A percentile compares a stretch with the other conserved stretches of the same genome.
Conservation (phyloP, 768 basidiomycete genomes). For the Mycena capillaripes region DNA sequence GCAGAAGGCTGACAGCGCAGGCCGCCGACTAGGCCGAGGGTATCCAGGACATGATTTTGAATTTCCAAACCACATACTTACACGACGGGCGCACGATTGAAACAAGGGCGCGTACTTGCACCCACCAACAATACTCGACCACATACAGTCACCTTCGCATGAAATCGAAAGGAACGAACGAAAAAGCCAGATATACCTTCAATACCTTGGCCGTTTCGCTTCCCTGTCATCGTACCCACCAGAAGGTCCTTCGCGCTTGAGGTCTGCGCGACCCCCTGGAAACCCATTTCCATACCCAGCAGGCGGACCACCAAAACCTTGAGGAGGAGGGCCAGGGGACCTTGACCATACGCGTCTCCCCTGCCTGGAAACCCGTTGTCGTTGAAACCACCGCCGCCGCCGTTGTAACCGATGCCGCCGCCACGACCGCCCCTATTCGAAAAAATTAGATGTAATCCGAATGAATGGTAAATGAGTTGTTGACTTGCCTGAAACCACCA, state of each 20-base stretch:
- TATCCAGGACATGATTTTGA: conserved; percentile 4
- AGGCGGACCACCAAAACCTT: conserved; percentile 45
- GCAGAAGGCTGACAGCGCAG: not conserved
- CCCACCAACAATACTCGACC: conserved; percentile 32
- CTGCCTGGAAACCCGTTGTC: conserved; percentile 65
- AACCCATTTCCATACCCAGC: conserved; percentile 48
- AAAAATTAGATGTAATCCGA: conserved; percentile 17
- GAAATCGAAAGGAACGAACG: conserved; percentile 42
- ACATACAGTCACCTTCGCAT: conserved; percentile 36
- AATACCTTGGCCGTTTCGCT: conserved; percentile 86
- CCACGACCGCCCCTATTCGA: conserved; percentile 71
- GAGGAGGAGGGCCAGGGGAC: conserved; percentile 65
- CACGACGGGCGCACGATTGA: conserved; percentile 15
- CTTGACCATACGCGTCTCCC: conserved; percentile 68
- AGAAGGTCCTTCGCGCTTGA: conserved; percentile 82
- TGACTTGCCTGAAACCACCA: conserved; percentile 62
- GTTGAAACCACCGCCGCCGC: conserved; percentile 66
- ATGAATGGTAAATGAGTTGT: conserved; percentile 4
- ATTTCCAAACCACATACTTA: conserved; percentile 31
- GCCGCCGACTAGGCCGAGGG: not conserved
- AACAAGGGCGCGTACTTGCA: conserved; percentile 12
- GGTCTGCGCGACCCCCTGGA: conserved; percentile 68
- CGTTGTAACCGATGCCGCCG: conserved; percentile 74
- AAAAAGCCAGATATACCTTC: conserved; percentile 56
- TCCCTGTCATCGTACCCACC: conserved; percentile 89